phyloP scores from a whole-genome alignment of 768 basidiomycete genomes.

The Suillus weaverae region DNA sequence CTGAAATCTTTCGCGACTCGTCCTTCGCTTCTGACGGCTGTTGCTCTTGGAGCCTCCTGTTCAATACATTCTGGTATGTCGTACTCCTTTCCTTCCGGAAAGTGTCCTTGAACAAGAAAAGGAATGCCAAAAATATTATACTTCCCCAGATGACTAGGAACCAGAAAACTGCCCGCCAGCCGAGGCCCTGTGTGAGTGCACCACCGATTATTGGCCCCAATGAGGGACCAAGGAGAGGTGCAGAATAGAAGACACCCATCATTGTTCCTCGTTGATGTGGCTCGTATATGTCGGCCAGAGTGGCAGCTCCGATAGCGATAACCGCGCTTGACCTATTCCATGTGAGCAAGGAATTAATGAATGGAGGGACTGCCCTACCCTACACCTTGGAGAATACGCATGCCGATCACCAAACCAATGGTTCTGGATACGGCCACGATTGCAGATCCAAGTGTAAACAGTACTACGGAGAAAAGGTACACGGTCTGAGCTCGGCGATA shows the following conservation, averaged over 20 bases:
- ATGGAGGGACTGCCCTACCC: slow-evolving; percentile 41
- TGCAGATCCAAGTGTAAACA: slow-evolving; percentile 58
- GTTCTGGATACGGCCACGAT: slow-evolving; percentile 58
- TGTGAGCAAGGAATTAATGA: not conserved
- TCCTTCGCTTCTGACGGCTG: slow-evolving; percentile 16
- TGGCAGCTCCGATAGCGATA: slow-evolving; percentile 72
- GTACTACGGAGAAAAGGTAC: slow-evolving; percentile 51
- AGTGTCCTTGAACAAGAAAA: slow-evolving; percentile 75
- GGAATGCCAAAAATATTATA: slow-evolving; percentile 51
- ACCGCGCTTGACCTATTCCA: slow-evolving; percentile 59
- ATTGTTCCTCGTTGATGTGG: slow-evolving; percentile 75
- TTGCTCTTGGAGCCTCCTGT: slow-evolving; percentile 36
- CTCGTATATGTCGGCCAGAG: slow-evolving; percentile 79
- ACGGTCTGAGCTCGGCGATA: slow-evolving; percentile 40
- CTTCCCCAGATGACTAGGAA: slow-evolving; percentile 68
- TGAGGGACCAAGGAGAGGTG: slow-evolving; percentile 71
- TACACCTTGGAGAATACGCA: slow-evolving; percentile 63
- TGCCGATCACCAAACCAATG: slow-evolving; percentile 61
- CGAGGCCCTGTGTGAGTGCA: slow-evolving; percentile 59
- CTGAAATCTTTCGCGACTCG: slow-evolving; percentile 15
- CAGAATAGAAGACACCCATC: slow-evolving; percentile 82
- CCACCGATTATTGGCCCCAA: slow-evolving; percentile 75
- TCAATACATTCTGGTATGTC: slow-evolving; percentile 69
- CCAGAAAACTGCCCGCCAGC: slow-evolving; percentile 87
- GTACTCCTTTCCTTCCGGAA: slow-evolving; percentile 82